Conservation (phyloP, 2,329 filamentous ascomycete species). For the Botrytis elliptica region DNA sequence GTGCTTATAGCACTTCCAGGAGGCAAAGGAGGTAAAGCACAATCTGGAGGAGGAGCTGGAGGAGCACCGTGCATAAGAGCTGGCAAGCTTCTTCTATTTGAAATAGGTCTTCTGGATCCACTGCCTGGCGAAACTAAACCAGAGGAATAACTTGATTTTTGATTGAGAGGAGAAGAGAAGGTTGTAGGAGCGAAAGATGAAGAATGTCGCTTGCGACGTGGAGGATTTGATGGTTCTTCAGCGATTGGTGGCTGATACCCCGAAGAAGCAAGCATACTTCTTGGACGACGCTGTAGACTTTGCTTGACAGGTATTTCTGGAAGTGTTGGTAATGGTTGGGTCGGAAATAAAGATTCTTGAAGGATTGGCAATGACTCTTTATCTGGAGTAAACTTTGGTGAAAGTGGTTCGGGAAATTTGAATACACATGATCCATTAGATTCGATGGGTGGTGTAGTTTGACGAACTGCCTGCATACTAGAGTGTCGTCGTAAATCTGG, state of each 20-base stretch:
- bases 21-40: constrained; percentile 38
- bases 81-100: constrained; percentile 33
- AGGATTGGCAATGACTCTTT: constrained; percentile 9
- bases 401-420: constrained; percentile 1
- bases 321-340: not conserved
- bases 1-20: constrained; percentile 18
- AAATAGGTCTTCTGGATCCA: constrained; percentile 24
- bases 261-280: constrained; percentile 10
- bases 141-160: constrained; percentile 2
- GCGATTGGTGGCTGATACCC: not conserved
- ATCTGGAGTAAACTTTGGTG: constrained; percentile 6
- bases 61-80: constrained; percentile 36
- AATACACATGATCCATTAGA: constrained; percentile 17
- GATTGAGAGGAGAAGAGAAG: not conserved
- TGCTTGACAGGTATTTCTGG: not conserved
- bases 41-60: constrained; percentile 37
- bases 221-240: constrained; percentile 8
- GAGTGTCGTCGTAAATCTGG: constrained; percentile 29
- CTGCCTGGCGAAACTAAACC: not conserved
- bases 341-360: constrained; percentile 1
- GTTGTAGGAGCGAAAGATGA: constrained; percentile 16
- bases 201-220: constrained; percentile 1
- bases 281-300: constrained; percentile 7
- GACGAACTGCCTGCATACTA: constrained; percentile 10
- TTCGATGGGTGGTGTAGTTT: constrained; percentile 5